Evolutionary conservation across 2,329 filamentous ascomycete species (phyloP).

Genomic region (Aureobasidium sp.): DNA sequence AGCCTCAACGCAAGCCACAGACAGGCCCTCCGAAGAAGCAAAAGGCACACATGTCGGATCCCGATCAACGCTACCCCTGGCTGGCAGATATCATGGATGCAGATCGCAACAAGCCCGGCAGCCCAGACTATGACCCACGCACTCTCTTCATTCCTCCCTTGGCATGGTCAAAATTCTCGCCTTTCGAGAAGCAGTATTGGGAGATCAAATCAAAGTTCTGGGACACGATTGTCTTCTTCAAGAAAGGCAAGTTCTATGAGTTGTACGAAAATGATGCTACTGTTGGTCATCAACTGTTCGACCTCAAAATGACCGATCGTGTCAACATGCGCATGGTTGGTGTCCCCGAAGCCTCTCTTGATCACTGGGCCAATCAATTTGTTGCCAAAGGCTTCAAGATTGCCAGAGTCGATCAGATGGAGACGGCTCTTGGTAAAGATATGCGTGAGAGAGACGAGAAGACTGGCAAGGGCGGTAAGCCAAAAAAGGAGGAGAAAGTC

Average conservation of each 20-base stretch:
- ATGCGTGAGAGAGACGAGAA: conserved; percentile 83
- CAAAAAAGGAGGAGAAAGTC: conserved; percentile 78
- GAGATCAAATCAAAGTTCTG: conserved; percentile 97
- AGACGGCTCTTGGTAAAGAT: conserved; percentile 91
- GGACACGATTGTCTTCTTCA: conserved; percentile 98
- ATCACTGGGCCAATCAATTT: conserved; percentile 96
- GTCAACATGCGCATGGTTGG: conserved; percentile 99
- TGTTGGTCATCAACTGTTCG: conserved; percentile 91
- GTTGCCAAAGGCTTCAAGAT: conserved; percentile 98
- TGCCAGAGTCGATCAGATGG: conserved; percentile 90
- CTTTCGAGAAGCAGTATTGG: conserved; percentile 98
- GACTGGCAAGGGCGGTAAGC: conserved; percentile 44
- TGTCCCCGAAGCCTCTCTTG: conserved; percentile 90
- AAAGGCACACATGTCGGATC: conserved; percentile 75
- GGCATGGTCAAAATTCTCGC: conserved; percentile 76
- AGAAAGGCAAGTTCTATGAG: conserved; percentile 99
- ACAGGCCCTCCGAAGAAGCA: conserved; percentile 32
- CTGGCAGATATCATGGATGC: conserved; percentile 79
- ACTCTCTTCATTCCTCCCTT: conserved; percentile 82
- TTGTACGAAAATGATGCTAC: conserved; percentile 97
- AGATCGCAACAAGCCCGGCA: conserved; percentile 66
- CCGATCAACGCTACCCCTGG: conserved; percentile 84
- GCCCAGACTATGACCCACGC: conserved; percentile 85
- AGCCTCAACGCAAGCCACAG: conserved; percentile 28
- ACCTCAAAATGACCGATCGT: conserved; percentile 92